Base-by-base conservation (phyloP, 129 eudicot genomes). In the Chrysanthemum seticuspe region DNA sequence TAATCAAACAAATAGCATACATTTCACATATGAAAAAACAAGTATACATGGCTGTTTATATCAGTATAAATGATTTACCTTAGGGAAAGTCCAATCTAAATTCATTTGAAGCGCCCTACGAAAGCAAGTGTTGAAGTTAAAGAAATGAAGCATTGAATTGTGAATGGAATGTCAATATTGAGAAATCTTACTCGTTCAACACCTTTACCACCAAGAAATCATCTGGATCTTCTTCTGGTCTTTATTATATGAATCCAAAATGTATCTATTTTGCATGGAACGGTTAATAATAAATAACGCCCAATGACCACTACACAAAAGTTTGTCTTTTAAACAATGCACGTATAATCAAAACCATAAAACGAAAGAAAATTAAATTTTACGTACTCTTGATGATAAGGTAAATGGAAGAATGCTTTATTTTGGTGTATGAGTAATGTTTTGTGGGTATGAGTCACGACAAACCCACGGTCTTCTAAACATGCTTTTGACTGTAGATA, bases 391-490 rank as follows among this genome's bases (percentile, higher is more conserved):
- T 50, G 54, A 50, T 50, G 36, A 50, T 50, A 50, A 50, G 54
- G 54, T 50, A 50, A 50, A 50, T 1, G 54, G 54, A 50, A 50
- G 5, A 50, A 50, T 50, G 54, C 12, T 50, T 50, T 50, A 50
- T 50, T 50, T 50, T 50, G 54, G 14, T 50, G 54, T 50, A 50
- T 50, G 5, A 10, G 14, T 50, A 50, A 50, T 50, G 11, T 10
- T 50, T 50, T 50, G 54, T 1, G 54, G 3, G 54, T 13, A 50
- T 8, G 54, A 50, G 11, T 50, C 54, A 50, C 54, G 14, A 50
- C 54, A 50, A 50, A 6, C 54, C 54, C 54, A 50, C 54, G 54
- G 14, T 50, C 54, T 50, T 62, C 67, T 27, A 62, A 62, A 61
- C 29, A 62, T 50, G 14, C 14, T 50, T 13, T 5, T 9, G 54